Evolutionary conservation across 345 rosid species (phyloP), one percentile per base, ranked within the genome.

Genomic region (Moricandia moricandioides): DNA sequence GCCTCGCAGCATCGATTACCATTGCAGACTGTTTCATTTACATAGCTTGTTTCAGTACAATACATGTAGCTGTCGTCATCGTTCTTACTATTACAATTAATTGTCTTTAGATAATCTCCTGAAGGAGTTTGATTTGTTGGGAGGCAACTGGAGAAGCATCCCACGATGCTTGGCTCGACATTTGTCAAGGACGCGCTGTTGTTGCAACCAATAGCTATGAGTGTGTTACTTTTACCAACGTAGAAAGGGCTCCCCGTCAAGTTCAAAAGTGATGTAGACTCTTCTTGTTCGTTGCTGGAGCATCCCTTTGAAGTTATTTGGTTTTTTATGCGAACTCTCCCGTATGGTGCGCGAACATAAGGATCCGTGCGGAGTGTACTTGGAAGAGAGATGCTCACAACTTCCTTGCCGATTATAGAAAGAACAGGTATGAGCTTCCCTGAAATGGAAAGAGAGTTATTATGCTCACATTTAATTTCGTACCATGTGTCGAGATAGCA

Each of bases 1-100:
- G 75, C 71, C 58, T 75, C 55, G 66, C 89, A 86, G 18, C 88
- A 86, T 10, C 83, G 69, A 13, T 8, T 47, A 5, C 85, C 85
- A 5, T 61, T n/a, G 67, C 86, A 86, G 1, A 33, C 18, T 71
- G 14, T 60, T 13, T 30, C 60, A 31, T 21, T 14, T 14, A 1
- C 5, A 6, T 0, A 18, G n/a, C 14, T 21, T 1, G 1, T 7
- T 18, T 12, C 1, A 4, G 0, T 1, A 71, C 74, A 60, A 17
- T 5, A 1, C 43, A 8, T 5, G 43, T 17, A 8, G 29, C 0
- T 1, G 16, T 7, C 6, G 40, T 5, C 7, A 43, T 4, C 5
- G 0, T 2, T 2, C 7, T 9, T 21, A 21, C 1, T 8, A n/a
- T 24, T 35, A 72, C 69, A 72, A 16, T 5, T 18, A 16, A n/a